Evolutionary conservation across 805 yeast species (phyloP).

Genomic region (Candida glaebosa): DNA sequence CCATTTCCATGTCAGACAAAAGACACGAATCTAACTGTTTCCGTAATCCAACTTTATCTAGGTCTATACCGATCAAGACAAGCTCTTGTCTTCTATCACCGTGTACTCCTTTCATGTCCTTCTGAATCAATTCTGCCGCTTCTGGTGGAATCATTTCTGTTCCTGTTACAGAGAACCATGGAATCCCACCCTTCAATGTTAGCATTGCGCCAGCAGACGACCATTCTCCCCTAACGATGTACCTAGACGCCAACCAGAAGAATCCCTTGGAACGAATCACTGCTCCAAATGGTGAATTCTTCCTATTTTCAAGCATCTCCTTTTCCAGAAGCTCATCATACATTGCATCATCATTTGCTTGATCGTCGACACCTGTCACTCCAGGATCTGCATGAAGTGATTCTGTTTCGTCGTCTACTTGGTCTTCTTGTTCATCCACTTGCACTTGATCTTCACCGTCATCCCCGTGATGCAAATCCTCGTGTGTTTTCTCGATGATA

Average conservation of each 20-base stretch:
- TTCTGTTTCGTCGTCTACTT: slow-evolving; percentile 9
- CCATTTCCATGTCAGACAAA: slow-evolving; percentile 36
- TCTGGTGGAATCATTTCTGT: slow-evolving; percentile 29
- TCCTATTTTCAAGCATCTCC: slow-evolving; percentile 29
- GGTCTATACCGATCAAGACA: slow-evolving; percentile 41
- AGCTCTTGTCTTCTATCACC: slow-evolving; percentile 46
- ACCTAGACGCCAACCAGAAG: slow-evolving; percentile 43
- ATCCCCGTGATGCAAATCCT: slow-evolving; percentile 15
- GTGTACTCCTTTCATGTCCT: slow-evolving; percentile 35
- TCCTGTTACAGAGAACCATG: slow-evolving; percentile 39
- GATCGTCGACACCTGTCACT: slow-evolving; percentile 12
- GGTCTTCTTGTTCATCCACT: slow-evolving; percentile 7
- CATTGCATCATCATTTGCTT: slow-evolving; percentile 10
- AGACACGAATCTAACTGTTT: slow-evolving; percentile 35
- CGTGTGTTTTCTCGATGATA: slow-evolving; percentile 18
- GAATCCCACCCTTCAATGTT: slow-evolving; percentile 39
- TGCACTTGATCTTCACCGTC: slow-evolving; percentile 2
- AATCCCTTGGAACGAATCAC: slow-evolving; percentile 42
- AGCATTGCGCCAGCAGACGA: slow-evolving; percentile 42
- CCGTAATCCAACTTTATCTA: slow-evolving; percentile 25
- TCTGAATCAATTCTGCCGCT: slow-evolving; percentile 25
- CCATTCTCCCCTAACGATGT: slow-evolving; percentile 43
- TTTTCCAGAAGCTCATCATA: slow-evolving; percentile 17
- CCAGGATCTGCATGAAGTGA: too few relatives aligned
- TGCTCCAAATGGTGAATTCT: slow-evolving; percentile 32